phyloP scores from a whole-genome alignment of 129 eudicot genomes.

The Kitagawia praeruptora region DNA sequence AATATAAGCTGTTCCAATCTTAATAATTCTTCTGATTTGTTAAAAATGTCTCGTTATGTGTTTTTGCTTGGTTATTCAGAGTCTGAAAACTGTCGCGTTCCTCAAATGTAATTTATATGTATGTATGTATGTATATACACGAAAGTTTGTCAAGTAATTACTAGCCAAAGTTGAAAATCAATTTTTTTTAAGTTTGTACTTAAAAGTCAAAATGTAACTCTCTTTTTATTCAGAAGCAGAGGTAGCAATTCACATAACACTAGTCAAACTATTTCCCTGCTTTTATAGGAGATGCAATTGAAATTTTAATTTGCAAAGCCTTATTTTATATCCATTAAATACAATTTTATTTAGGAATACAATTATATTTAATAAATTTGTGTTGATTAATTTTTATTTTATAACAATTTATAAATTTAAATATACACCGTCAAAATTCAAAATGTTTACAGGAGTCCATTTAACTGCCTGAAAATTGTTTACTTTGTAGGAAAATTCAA shows the following conservation, averaged over 20 bases:
- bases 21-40: not conserved
- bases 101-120: not conserved
- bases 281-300: not conserved
- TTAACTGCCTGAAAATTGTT: not conserved
- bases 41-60: not conserved
- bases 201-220: not conserved
- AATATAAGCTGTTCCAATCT: not conserved
- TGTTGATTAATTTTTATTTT: not conserved
- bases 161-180: not conserved
- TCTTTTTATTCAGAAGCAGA: not conserved
- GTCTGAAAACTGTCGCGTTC: not conserved
- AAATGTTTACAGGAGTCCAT: not conserved
- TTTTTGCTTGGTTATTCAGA: not conserved
- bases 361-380: not conserved
- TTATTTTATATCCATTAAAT: not conserved
- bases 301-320: not conserved
- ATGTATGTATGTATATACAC: too few relatives aligned
- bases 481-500: slow-evolving; percentile 67
- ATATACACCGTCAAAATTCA: not conserved
- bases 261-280: too few relatives aligned
- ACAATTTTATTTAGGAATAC: not conserved
- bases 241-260: not conserved
- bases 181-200: not conserved
- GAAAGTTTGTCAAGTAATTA: not conserved
- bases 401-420: not conserved